Conservation (phyloP, 768 basidiomycete genomes). For the Suillus spraguei region DNA sequence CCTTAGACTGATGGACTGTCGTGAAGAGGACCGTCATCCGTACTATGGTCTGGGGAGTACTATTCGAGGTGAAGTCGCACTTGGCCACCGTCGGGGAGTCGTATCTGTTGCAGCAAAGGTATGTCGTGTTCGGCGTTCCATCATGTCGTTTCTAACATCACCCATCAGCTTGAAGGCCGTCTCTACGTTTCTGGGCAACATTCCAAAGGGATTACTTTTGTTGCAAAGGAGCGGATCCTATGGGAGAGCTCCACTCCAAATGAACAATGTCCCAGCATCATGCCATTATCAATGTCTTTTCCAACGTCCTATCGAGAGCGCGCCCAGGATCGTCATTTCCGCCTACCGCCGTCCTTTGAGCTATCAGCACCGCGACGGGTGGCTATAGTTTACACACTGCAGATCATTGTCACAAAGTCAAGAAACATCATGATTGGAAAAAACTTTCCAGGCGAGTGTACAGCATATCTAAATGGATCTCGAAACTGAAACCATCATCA, state of each 20-base stretch:
- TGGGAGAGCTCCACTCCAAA: conserved; percentile 23
- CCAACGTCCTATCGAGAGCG: conserved; percentile 30
- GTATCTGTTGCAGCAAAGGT: conserved; percentile 33
- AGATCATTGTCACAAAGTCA: conserved; percentile 25
- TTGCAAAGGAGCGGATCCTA: conserved; percentile 27
- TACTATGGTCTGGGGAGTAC: conserved; percentile 33
- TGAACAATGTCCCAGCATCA: conserved; percentile 28
- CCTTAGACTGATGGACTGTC: conserved; percentile 32
- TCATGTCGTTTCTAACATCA: not conserved
- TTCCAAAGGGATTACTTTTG: conserved; percentile 18
- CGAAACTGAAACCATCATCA: conserved; percentile 8
- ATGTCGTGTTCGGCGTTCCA: conserved; percentile 5
- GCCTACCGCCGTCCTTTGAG: conserved; percentile 34
- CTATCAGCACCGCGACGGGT: conserved; percentile 26
- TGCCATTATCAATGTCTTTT: conserved; percentile 33
- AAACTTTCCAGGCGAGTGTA: conserved; percentile 9
- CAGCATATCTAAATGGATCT: not conserved
- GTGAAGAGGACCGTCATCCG: conserved; percentile 31
- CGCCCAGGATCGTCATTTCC: conserved; percentile 20
- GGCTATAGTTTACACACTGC: conserved; percentile 29
- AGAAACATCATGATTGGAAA: conserved; percentile 9
- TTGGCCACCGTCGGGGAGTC: conserved; percentile 27
- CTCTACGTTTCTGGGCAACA: conserved; percentile 21
- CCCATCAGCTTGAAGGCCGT: conserved; percentile 28
- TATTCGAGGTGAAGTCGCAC: conserved; percentile 31